Conservation (phyloP, 768 basidiomycete genomes). For the Naganishia vaughanmartiniae region DNA sequence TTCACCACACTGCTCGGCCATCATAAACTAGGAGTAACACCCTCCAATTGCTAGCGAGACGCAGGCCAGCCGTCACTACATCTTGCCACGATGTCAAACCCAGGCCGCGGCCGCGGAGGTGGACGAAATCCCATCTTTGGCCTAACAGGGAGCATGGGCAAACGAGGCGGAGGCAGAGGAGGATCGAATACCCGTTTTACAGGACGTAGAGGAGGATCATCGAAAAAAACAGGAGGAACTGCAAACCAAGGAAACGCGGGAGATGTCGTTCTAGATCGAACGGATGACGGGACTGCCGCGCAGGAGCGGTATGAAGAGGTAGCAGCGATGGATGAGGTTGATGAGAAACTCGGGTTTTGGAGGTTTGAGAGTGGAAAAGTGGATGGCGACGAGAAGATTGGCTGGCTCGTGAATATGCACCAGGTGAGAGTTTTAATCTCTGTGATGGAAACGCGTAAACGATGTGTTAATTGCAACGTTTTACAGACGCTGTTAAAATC, state of each 20-base stretch:
- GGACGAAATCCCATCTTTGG: conserved; percentile 39
- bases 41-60: not conserved
- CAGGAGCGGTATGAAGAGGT: conserved; percentile 83
- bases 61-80: not conserved
- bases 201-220: conserved; percentile 29
- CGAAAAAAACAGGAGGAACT: conserved; percentile 56
- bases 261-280: conserved; percentile 42
- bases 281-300: conserved; percentile 80
- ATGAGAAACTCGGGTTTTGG: conserved; percentile 86
- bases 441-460: not conserved
- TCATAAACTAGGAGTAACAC: not conserved
- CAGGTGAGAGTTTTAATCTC: conserved; percentile 68
- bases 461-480: not conserved
- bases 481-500: conserved; percentile 79
- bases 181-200: conserved; percentile 50
- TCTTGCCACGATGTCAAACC: conserved; percentile 18
- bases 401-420: conserved; percentile 99
- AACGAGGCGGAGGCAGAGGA: conserved; percentile 42
- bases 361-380: conserved; percentile 63
- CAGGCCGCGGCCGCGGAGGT: conserved; percentile 12
- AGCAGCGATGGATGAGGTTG: conserved; percentile 74
- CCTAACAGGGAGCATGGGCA: conserved; percentile 34
- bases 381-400: conserved; percentile 67
- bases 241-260: conserved; percentile 48
- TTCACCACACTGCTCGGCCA: no score